Evolutionary conservation across 1,284 basidiomycete species (phyloP).

Genomic region (Lentinula novae-zelandiae): DNA sequence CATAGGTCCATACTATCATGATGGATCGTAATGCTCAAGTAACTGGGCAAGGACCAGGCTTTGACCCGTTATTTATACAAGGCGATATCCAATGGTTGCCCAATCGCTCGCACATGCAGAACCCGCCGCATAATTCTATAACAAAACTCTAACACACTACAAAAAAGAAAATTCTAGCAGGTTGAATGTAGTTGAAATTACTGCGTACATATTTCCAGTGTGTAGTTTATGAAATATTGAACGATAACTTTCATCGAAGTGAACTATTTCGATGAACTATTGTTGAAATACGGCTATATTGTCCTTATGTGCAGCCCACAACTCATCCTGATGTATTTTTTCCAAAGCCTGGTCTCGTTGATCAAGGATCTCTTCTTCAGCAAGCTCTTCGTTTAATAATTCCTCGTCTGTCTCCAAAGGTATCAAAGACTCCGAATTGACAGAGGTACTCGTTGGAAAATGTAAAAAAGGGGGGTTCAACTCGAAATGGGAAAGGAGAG

Average conservation of each 20-base stretch:
- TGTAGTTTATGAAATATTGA: neutral
- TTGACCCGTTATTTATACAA: neutral
- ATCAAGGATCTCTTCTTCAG: constrained; percentile 46
- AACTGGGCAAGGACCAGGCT: constrained; percentile 28
- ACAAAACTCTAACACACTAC: constrained; percentile 6
- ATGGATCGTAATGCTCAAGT: constrained; percentile 61
- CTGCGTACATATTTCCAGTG: no score
- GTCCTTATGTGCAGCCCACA: constrained; percentile 23
- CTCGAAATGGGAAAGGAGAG: constrained; percentile 17
- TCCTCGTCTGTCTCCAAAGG: constrained; percentile 40
- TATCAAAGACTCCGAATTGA: constrained; percentile 27
- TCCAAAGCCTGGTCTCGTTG: constrained; percentile 30
- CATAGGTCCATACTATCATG: constrained; percentile 58
- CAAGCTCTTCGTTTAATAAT: constrained; percentile 37
- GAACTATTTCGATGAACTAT: no score
- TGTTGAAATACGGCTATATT: neutral
- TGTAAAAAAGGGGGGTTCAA: constrained; percentile 25
- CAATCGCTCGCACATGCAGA: neutral
- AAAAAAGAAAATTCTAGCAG: no score
- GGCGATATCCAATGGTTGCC: neutral
- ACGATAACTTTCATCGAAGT: neutral
- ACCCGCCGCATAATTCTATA: neutral
- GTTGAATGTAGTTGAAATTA: neutral
- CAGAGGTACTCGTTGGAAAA: constrained; percentile 20
- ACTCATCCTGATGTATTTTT: constrained; percentile 21